Conservation (phyloP, 768 basidiomycete genomes). For the Collybia sordida region DNA sequence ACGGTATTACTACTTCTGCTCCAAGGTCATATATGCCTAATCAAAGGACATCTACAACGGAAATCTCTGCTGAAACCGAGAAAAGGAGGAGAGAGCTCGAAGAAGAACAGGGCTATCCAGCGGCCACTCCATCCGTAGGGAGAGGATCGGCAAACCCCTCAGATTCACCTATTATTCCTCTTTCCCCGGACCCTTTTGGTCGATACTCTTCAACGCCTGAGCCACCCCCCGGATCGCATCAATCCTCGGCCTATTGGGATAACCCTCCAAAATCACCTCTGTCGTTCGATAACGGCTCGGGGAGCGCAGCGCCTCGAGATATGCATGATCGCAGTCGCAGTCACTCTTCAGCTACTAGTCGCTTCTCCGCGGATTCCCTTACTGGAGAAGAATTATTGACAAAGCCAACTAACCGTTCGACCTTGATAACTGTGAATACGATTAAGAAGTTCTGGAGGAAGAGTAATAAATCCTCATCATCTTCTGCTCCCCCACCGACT, state of each 20-base stretch:
- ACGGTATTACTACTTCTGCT: constrained; percentile 64
- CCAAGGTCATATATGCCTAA: constrained; percentile 44
- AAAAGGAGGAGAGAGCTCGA: constrained; percentile 49
- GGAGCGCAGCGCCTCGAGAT: constrained; percentile 12
- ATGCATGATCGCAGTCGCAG: constrained; percentile 21
- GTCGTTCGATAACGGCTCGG: no score
- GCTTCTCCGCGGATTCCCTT: constrained; percentile 78
- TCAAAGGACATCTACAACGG: constrained; percentile 20
- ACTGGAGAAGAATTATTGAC: constrained; percentile 33
- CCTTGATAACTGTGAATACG: constrained; percentile 71
- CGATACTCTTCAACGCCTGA: constrained; percentile 58
- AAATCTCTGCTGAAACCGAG: constrained; percentile 43
- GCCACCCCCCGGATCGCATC: constrained; percentile 15
- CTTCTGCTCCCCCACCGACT: constrained; percentile 42
- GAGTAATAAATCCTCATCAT: constrained; percentile 53
- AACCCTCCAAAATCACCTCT: constrained; percentile 15
- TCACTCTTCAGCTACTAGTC: constrained; percentile 41
- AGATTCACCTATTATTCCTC: constrained; percentile 68
- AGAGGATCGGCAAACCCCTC: constrained; percentile 17
- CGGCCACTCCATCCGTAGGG: constrained; percentile 24
- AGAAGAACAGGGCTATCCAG: constrained; percentile 51
- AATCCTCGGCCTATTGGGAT: constrained; percentile 46
- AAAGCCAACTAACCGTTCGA: constrained; percentile 38
- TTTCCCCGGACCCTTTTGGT: constrained; percentile 85
- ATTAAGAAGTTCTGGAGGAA: constrained; percentile 80